Base-by-base conservation (phyloP, 805 yeast species). In the Maudiozyma turicensis region DNA sequence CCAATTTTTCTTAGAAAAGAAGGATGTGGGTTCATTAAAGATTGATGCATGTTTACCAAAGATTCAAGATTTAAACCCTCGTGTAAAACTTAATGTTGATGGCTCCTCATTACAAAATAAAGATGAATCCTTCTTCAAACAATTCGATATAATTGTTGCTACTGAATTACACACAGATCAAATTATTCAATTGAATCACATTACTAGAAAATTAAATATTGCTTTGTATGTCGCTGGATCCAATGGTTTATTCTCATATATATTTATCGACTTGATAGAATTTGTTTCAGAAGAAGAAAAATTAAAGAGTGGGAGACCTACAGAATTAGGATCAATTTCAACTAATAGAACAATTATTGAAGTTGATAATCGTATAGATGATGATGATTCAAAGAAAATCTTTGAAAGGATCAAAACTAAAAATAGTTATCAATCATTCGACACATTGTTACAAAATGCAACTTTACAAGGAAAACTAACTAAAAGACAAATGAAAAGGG, bases 231-330 rank as follows among this genome's bases (percentile, higher is more conserved):
- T 77, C 13, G 69, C 86, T 1, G 83, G 82, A 0, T 60, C 80
- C 2, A 84, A 84, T 63, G 99, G 99, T 0, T 69, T 90, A 60
- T 88, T 77, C 63, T 96, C 96, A 1, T 86, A 78, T 58, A 75
- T 87, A 1, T 83, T 90, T 61, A 80, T 81, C 3, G 99, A 93
- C 65, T 72, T 91, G 52, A 76, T 87, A 9, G 63, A 71, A 44
- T 88, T 86, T 65, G 71, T 72, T 14, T 73, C 86, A 2, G 68
- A 66, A 3, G 74, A 76, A 44, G 80, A 77, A 39, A 75, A 73
- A 48, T 77, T 76, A 43, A 74, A 70, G 49, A 76, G 79, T 40
- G 37, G 14, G 7, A 41, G 69, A 8, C 61, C 75, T n/a, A 76
- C 84, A 10, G 67, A 70, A 46, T 51, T 76, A 7, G 91, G 89